These are phyloP conservation scores for Lactifluus subvellereus DNA, from an alignment of 768 basidiomycete species.

Conservation along the genomic window DNA sequence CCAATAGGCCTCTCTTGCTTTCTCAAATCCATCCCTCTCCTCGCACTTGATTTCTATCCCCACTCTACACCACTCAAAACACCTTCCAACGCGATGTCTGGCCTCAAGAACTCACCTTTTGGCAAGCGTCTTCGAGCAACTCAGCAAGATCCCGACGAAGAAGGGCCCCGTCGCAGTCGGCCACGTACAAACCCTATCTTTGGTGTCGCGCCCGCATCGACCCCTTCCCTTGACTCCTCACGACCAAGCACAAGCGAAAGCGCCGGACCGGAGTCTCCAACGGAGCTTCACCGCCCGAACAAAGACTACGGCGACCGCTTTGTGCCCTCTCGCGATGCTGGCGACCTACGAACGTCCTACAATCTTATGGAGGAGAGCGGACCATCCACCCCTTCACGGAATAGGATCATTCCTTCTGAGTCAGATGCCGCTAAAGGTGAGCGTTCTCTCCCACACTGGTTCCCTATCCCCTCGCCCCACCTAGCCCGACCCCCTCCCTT, in stretches of 20 bases:
- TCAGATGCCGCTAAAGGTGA: conserved; percentile 42
- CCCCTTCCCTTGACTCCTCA: conserved; percentile 51
- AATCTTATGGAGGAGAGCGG: conserved; percentile 49
- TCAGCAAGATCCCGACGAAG: conserved; percentile 56
- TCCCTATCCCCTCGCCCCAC: neutral
- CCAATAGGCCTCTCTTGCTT: conserved; percentile 16
- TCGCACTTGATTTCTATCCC: conserved; percentile 22
- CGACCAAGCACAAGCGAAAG: conserved; percentile 51
- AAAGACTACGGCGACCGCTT: conserved; percentile 51
- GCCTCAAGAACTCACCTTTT: conserved; percentile 79
- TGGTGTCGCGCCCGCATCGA: conserved; percentile 42
- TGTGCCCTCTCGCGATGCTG: conserved; percentile 53
- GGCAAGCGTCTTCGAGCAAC: conserved; percentile 76
- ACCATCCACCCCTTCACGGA: conserved; percentile 36
- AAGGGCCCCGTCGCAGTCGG: conserved; percentile 45
- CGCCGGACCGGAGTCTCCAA: conserved; percentile 41
- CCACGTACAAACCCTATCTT: conserved; percentile 52
- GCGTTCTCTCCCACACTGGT: conserved; percentile 2
- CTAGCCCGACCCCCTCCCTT: neutral
- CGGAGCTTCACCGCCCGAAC: conserved; percentile 24
- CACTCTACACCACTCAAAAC: conserved; percentile 21
- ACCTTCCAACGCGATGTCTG: conserved; percentile 45
- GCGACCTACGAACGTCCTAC: conserved; percentile 57
- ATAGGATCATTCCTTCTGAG: conserved; percentile 38
- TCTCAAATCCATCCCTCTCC: conserved; percentile 8